Percentiles rank a stretch among this genome's conserved stretches.
Conservation (phyloP, 2,329 filamentous ascomycete genomes). For the Dissoconium aciculare region DNA sequence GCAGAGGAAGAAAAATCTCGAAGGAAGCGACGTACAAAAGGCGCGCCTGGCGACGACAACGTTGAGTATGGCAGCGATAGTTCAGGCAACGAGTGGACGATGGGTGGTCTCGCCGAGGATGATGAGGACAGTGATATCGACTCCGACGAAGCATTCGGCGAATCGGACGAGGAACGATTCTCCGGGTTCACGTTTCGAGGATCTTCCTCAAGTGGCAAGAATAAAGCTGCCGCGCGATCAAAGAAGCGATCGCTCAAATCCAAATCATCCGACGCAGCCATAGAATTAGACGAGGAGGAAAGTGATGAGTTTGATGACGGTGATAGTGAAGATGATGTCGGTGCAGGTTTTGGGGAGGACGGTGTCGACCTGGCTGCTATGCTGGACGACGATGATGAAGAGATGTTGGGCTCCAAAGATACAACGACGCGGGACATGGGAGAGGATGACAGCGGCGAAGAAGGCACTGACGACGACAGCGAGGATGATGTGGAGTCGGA, state of each 20-base stretch:
- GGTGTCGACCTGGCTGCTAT: slow-evolving; percentile 48
- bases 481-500: slow-evolving; percentile 40
- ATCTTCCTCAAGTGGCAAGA: slow-evolving; percentile 36
- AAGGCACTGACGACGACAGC: slow-evolving; percentile 25
- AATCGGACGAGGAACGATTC: slow-evolving; percentile 75
- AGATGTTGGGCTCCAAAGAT: slow-evolving; percentile 24
- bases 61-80: slow-evolving; percentile 68
- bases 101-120: slow-evolving; percentile 50
- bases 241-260: no score
- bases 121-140: slow-evolving; percentile 56
- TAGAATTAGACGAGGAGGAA: slow-evolving; percentile 37
- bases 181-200: slow-evolving; percentile 58
- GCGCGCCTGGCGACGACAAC: slow-evolving; percentile 19
- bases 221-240: no score
- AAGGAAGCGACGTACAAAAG: slow-evolving; percentile 19
- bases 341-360: slow-evolving; percentile 39
- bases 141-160: slow-evolving; percentile 71
- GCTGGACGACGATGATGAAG: slow-evolving; percentile 41
- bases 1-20: slow-evolving; percentile 29
- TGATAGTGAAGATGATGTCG: slow-evolving; percentile 37
- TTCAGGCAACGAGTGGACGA: slow-evolving; percentile 70
- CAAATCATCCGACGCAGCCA: no score
- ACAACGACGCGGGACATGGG: slow-evolving; percentile 21
- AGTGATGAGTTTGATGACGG: slow-evolving; percentile 30
- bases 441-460: slow-evolving; percentile 15